Base-by-base conservation (phyloP, 1,139 yeast species). In the Pichia sp. region DNA sequence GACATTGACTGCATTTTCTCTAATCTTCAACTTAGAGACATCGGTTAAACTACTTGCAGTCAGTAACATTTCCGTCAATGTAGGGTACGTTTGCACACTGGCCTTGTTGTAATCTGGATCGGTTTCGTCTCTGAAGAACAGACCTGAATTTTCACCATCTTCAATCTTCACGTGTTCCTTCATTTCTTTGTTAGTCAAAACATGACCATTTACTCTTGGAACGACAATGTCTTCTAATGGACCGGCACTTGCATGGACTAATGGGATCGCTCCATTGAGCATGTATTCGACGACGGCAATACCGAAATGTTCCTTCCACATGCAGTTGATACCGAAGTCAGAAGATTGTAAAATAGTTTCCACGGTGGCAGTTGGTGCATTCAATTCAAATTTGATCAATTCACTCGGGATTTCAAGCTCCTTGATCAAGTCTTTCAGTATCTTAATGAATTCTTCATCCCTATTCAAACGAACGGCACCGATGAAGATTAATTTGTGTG, bases 281-380 rank as follows among this genome's bases (percentile, higher is more conserved):
- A 87, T 74, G 62, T 91, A 91, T 67, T 94, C 99, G 9, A 93
- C 99, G 8, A 93, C 94, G 2, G 96, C 95, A 61, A 94, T 94
- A 18, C 99, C 99, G 64, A 94, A 94, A 69, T 94, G 99, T 69
- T 94, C 99, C 66, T 94, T 93, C 99, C 99, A 94, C 99, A 94
- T 94, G 24, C 96, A 93, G 61, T 94, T 91, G 41, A 93, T 72
- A 4, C 99, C 99, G 58, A 79, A 83, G 34, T 82, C 79, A 2
- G 91, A 79, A 9, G 67, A 68, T n/a, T 72, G 61, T 39, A 94
- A 70, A 53, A 77, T 75, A 31, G 67, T 60, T 38, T 78, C 71
- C 18, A 94, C 82, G 24, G 73, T 76, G 2, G 71, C 73, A 70
- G 89, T 88, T 6, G 89, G 75, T 36, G 93, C 85, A 65, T 93